phyloP scores from a whole-genome alignment of 306 rosid species.

The Ammopiptanthus mongolicus region DNA sequence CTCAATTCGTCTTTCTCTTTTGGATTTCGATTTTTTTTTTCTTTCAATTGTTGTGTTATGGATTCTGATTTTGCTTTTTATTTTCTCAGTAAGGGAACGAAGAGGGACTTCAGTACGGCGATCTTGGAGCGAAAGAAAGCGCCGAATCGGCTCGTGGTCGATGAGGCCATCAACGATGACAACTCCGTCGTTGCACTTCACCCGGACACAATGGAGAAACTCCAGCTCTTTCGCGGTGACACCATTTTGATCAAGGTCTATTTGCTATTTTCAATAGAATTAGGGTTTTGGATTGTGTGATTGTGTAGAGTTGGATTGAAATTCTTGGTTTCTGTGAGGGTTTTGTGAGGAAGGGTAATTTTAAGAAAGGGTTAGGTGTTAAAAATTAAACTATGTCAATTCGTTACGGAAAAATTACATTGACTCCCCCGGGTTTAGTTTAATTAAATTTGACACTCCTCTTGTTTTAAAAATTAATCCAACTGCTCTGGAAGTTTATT shows the following conservation, averaged over 20 bases:
- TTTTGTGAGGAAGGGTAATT: not conserved
- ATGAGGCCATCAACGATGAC: slow-evolving; percentile 87
- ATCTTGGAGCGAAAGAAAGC: slow-evolving; percentile 93
- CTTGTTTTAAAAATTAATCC: not conserved
- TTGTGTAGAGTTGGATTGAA: not conserved
- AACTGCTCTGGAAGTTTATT: too few species aligned
- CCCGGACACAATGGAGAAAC: slow-evolving; percentile 87
- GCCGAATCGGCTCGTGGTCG: slow-evolving; percentile 81
- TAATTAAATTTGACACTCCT: not conserved
- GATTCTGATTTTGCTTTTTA: not conserved
- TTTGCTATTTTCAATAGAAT: not conserved
- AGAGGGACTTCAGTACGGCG: slow-evolving; percentile 83
- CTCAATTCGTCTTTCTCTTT: not conserved
- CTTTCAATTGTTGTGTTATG: not conserved
- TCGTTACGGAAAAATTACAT: not conserved
- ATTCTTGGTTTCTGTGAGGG: not conserved
- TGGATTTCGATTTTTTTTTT: not conserved
- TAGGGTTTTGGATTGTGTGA: slow-evolving; percentile 9
- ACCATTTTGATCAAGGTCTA: slow-evolving; percentile 82
- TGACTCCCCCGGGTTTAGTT: not conserved
- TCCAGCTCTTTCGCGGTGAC: slow-evolving; percentile 88
- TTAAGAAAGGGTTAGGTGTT: slow-evolving; percentile 52
- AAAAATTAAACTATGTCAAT: slow-evolving; percentile 25
- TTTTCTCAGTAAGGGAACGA: slow-evolving; percentile 64
- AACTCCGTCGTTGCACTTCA: slow-evolving; percentile 93